Evolutionary conservation across 1,139 yeast genomes (phyloP).

Genomic region (Taphrina deformans): DNA sequence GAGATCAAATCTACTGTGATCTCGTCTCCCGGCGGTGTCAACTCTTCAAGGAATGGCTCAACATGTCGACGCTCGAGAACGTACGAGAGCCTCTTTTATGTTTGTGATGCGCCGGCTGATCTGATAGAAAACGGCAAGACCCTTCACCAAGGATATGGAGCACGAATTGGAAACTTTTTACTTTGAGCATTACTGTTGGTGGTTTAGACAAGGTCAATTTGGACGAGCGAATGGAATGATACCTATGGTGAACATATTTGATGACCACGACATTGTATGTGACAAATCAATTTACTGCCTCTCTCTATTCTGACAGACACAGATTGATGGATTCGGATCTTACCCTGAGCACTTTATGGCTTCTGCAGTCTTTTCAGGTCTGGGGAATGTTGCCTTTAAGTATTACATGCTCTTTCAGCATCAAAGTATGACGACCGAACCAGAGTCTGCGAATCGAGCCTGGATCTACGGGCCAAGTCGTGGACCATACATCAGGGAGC

Average conservation of each 20-base stretch:
- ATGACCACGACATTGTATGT: slow-evolving; percentile 46
- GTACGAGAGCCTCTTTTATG: not conserved
- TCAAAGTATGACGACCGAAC: slow-evolving; percentile 46
- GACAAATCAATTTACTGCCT: not conserved
- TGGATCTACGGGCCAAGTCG: slow-evolving; percentile 44
- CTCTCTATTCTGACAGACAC: slow-evolving; percentile 60
- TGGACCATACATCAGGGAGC: slow-evolving; percentile 69
- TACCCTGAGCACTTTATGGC: slow-evolving; percentile 74
- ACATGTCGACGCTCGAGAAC: slow-evolving; percentile 43
- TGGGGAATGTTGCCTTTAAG: slow-evolving; percentile 78
- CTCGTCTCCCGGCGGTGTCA: slow-evolving; percentile 56
- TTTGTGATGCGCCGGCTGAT: not conserved
- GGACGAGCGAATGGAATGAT: slow-evolving; percentile 78
- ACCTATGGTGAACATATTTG: slow-evolving; percentile 80
- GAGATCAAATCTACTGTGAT: slow-evolving; percentile 92
- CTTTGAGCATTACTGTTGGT: slow-evolving; percentile 68
- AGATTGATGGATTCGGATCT: slow-evolving; percentile 93
- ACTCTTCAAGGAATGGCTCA: slow-evolving; percentile 63
- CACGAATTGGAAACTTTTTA: slow-evolving; percentile 65
- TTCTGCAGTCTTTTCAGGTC: slow-evolving; percentile 62
- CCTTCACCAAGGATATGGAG: slow-evolving; percentile 50
- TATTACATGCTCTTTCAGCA: slow-evolving; percentile 93
- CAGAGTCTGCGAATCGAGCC: slow-evolving; percentile 43
- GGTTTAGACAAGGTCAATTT: slow-evolving; percentile 83
- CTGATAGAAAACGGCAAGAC: slow-evolving; percentile 18